Percentiles rank a stretch among this genome's conserved stretches.
phyloP scores from a whole-genome alignment of 1,284 basidiomycete genomes.

The Rugosomyces carneus region DNA sequence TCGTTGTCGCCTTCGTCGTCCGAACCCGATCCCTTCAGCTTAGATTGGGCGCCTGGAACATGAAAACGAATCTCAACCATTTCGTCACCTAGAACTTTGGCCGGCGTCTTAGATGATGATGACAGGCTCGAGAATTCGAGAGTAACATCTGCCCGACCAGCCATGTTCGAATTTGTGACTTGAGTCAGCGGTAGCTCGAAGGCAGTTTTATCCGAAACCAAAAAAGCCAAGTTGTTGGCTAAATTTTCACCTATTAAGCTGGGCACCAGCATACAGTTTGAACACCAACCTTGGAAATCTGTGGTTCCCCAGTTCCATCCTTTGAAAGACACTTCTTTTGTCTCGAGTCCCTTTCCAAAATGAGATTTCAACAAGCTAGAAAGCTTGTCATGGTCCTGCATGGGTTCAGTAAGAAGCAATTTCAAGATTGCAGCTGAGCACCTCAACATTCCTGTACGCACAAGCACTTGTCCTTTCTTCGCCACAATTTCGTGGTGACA shows the following conservation, averaged over 20 bases:
- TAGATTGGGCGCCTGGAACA: slow-evolving; percentile 80
- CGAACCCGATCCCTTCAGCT: slow-evolving; percentile 65
- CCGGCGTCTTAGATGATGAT: slow-evolving; percentile 29
- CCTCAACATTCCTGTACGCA: slow-evolving; percentile 80
- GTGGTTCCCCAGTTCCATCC: slow-evolving; percentile 99
- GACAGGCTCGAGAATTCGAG: slow-evolving; percentile 80
- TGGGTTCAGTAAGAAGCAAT: slow-evolving; percentile 1
- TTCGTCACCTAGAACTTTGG: slow-evolving; percentile 69
- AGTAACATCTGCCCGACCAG: slow-evolving; percentile 94
- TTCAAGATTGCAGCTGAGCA: slow-evolving; percentile 84
- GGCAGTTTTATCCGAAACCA: slow-evolving; percentile 84
- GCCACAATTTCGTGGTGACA: not conserved
- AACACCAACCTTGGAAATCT: slow-evolving; percentile 79
- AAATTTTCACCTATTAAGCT: not conserved
- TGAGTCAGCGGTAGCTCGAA: slow-evolving; percentile 88
- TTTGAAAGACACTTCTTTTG: slow-evolving; percentile 82
- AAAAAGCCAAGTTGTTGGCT: slow-evolving; percentile 89
- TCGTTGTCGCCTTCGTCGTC: slow-evolving; percentile 72
- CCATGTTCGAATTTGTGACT: slow-evolving; percentile 97
- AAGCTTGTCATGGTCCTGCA: slow-evolving; percentile 78
- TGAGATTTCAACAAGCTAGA: slow-evolving; percentile 75
- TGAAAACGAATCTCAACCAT: slow-evolving; percentile 96
- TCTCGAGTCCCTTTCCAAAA: slow-evolving; percentile 83
- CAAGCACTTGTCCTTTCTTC: slow-evolving; percentile 2
- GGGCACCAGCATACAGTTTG: not conserved